Conservation (phyloP, 352 stramenopile genomes). For the Pelagophyceae sp. region DNA sequence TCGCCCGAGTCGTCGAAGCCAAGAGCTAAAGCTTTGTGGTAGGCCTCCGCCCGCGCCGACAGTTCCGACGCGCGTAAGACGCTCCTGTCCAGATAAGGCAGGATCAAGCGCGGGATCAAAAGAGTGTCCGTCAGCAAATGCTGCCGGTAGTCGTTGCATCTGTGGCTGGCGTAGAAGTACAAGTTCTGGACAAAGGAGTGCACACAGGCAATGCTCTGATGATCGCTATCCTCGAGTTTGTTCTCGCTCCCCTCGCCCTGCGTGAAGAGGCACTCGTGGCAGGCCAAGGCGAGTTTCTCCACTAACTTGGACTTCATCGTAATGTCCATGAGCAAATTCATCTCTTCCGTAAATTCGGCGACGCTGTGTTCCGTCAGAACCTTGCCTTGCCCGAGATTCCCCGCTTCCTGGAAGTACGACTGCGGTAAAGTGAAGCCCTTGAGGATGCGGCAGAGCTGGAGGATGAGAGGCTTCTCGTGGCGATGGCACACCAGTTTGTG, state of each 20-base stretch:
- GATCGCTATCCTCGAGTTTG: constrained; percentile 31
- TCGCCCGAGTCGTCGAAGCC: neutral
- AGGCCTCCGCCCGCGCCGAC: constrained; percentile 27
- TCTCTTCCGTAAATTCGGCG: constrained; percentile 28
- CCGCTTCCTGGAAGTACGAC: constrained; percentile 31
- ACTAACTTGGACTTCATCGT: constrained; percentile 38
- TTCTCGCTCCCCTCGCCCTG: constrained; percentile 9
- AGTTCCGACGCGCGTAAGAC: constrained; percentile 29
- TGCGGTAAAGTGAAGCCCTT: constrained; percentile 41
- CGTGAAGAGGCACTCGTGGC: constrained; percentile 41
- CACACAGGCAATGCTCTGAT: constrained; percentile 28
- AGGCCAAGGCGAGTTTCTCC: constrained; percentile 43
- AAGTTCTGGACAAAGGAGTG: constrained; percentile 42
- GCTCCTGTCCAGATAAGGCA: constrained; percentile 44
- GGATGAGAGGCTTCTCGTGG: constrained; percentile 44
- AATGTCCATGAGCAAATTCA: constrained; percentile 37
- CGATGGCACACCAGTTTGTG: constrained; percentile 38
- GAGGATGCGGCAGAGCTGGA: constrained; percentile 46
- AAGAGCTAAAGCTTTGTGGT: constrained; percentile 14
- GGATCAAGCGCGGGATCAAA: constrained; percentile 38
- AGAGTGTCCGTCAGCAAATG: constrained; percentile 44
- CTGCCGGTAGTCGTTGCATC: constrained; percentile 34
- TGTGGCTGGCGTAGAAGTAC: constrained; percentile 39
- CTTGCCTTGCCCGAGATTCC: neutral
- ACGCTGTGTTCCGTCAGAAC: constrained; percentile 29